A percentile compares a stretch with the other conserved stretches of the same genome.
Evolutionary conservation across 2,329 filamentous ascomycete species (phyloP).

Genomic region (Berkeleyomyces basicola): DNA sequence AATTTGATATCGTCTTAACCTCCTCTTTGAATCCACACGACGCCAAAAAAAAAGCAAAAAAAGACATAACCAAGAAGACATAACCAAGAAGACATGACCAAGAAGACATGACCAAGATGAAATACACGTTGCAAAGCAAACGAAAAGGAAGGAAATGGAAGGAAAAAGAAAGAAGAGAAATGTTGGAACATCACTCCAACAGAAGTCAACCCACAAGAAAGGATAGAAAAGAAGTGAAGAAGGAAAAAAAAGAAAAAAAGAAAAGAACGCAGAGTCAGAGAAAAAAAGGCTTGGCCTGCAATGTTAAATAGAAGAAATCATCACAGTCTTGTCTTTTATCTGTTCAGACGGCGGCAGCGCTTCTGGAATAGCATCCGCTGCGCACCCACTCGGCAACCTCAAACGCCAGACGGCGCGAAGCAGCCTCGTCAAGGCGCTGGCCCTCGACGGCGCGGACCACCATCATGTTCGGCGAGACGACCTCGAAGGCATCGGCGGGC

Average conservation of each 20-base stretch:
- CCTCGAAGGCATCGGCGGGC: slow-evolving; percentile 28
- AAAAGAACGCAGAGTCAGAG: neutral
- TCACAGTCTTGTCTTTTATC: neutral
- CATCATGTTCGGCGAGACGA: slow-evolving; percentile 23
- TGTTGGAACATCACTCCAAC: neutral
- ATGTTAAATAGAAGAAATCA: neutral
- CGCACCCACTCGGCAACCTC: slow-evolving; percentile 73
- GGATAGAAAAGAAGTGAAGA: neutral
- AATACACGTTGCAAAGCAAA: no score
- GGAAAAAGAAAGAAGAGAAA: no score
- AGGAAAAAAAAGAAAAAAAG: neutral
- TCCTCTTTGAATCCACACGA: neutral
- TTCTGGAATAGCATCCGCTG: slow-evolving; percentile 24
- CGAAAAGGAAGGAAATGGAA: no score
- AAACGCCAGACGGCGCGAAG: slow-evolving; percentile 61
- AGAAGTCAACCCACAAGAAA: neutral
- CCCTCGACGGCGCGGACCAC: slow-evolving; percentile 32
- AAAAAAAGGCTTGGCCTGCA: neutral
- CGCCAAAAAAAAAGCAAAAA: neutral
- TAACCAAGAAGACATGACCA: no score
- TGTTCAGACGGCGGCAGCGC: neutral
- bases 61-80: neutral
- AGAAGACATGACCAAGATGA: no score
- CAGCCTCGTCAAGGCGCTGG: slow-evolving; percentile 45
- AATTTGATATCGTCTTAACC: neutral